Evolutionary conservation across 768 basidiomycete species (phyloP).

Genomic region (Termitomyces sp.): DNA sequence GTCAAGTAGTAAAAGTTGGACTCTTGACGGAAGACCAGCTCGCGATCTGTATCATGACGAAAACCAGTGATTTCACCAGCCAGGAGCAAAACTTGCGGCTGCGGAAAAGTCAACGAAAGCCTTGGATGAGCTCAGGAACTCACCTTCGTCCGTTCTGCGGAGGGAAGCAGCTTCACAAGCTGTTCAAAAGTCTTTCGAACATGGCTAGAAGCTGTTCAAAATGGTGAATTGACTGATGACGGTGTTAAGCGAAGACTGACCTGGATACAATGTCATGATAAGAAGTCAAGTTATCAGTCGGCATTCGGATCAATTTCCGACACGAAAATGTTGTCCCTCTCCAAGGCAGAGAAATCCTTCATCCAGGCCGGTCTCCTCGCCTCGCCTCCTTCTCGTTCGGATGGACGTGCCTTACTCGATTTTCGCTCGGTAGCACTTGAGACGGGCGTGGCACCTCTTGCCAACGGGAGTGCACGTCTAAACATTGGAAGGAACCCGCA

Average conservation of each 20-base stretch:
- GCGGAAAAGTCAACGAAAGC: background rate
- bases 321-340: slow-evolving; percentile 34
- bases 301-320: slow-evolving; percentile 9
- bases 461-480: slow-evolving; percentile 79
- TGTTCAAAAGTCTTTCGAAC: slow-evolving; percentile 46
- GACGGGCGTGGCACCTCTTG: slow-evolving; percentile 72
- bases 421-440: slow-evolving; percentile 68
- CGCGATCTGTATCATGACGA: slow-evolving; percentile 83
- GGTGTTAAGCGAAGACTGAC: background rate
- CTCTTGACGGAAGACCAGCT: slow-evolving; percentile 63
- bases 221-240: background rate
- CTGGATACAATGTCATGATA: slow-evolving; percentile 8
- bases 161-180: slow-evolving; percentile 44
- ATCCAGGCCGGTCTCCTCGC: slow-evolving; percentile 61
- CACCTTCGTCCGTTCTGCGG: slow-evolving; percentile 48
- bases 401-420: slow-evolving; percentile 65
- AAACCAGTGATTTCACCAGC: slow-evolving; percentile 58
- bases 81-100: slow-evolving; percentile 69
- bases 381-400: slow-evolving; percentile 59
- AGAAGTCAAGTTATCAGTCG: slow-evolving; percentile 6
- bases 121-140: slow-evolving; percentile 1
- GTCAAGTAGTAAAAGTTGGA: slow-evolving; percentile 88
- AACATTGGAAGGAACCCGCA: slow-evolving; percentile 56
- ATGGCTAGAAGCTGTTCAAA: slow-evolving; percentile 19
- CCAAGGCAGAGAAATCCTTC: slow-evolving; percentile 78